Evolutionary conservation across 306 rosid genomes (phyloP).

Genomic region (Astragalus membranaceus): DNA sequence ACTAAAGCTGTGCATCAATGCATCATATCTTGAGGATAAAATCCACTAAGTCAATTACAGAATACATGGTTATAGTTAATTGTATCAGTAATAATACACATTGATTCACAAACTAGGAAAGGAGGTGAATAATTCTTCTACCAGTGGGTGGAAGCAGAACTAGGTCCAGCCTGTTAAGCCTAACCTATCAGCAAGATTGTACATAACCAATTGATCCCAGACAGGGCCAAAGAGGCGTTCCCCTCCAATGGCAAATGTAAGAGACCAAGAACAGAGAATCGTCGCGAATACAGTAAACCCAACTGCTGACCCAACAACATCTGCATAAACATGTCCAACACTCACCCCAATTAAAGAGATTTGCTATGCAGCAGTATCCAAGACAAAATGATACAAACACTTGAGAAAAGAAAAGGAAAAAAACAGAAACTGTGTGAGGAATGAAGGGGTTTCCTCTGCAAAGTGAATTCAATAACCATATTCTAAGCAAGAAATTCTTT

Average conservation of each 20-base stretch:
- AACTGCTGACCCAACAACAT: constrained; percentile 65
- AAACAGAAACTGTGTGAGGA: too few relatives aligned
- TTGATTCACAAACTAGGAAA: neutral
- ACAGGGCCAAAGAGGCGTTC: constrained; percentile 70
- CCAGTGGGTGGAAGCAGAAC: neutral
- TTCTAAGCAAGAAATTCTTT: neutral
- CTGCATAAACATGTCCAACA: constrained; percentile 30
- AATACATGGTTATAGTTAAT: neutral
- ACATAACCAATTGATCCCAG: constrained; percentile 82
- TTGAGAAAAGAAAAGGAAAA: neutral
- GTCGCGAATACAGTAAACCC: constrained; percentile 56
- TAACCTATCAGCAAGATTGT: constrained; percentile 81
- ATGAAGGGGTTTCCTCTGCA: too few relatives aligned
- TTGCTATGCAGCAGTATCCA: neutral
- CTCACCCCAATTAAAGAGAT: neutral
- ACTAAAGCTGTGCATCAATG: neutral
- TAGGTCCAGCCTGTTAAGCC: constrained; percentile 84
- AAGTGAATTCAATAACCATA: neutral
- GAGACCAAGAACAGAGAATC: constrained; percentile 75
- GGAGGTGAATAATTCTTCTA: neutral
- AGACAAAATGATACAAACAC: neutral
- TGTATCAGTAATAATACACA: neutral
- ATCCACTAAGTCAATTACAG: constrained; percentile 1
- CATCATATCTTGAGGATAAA: neutral
- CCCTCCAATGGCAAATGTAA: constrained; percentile 82